phyloP scores from a whole-genome alignment of 2,329 filamentous ascomycete species.

The Pseudocercospora ulei region DNA sequence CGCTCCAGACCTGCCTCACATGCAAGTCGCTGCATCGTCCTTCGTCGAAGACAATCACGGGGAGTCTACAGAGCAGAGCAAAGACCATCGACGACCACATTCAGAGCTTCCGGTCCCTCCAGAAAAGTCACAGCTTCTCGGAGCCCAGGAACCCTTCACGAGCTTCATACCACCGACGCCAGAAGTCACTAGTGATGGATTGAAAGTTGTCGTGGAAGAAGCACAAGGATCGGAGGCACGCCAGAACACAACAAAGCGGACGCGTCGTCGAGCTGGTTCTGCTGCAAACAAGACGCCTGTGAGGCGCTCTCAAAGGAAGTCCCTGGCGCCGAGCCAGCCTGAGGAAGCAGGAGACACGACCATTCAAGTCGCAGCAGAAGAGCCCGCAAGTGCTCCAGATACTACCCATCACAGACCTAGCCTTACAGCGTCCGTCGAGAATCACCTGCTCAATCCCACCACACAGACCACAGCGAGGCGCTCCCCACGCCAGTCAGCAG shows the following conservation, averaged over 20 bases:
- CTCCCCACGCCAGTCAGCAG: conserved; percentile 6
- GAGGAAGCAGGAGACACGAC: neutral
- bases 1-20: neutral
- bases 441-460: conserved; percentile 12
- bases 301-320: conserved; percentile 17
- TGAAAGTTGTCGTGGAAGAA: conserved; percentile 11
- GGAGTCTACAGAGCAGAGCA: conserved; percentile 4
- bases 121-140: conserved; percentile 18
- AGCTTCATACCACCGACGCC: conserved; percentile 32
- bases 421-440: conserved; percentile 8
- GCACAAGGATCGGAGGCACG: neutral
- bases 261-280: conserved; percentile 9
- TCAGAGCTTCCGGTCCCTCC: conserved; percentile 21
- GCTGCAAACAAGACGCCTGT: conserved; percentile 10
- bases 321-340: conserved; percentile 7
- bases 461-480: conserved; percentile 3
- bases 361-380: neutral
- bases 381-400: neutral
- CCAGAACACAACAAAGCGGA: conserved; percentile 8
- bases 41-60: conserved; percentile 6
- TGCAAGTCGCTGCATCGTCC: conserved; percentile 6
- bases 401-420: neutral
- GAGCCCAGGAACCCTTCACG: conserved; percentile 6
- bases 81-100: conserved; percentile 6
- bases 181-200: conserved; percentile 29